These are phyloP conservation scores for Glycine soja DNA, from an alignment of 306 rosid species.

Conservation along the genomic window DNA sequence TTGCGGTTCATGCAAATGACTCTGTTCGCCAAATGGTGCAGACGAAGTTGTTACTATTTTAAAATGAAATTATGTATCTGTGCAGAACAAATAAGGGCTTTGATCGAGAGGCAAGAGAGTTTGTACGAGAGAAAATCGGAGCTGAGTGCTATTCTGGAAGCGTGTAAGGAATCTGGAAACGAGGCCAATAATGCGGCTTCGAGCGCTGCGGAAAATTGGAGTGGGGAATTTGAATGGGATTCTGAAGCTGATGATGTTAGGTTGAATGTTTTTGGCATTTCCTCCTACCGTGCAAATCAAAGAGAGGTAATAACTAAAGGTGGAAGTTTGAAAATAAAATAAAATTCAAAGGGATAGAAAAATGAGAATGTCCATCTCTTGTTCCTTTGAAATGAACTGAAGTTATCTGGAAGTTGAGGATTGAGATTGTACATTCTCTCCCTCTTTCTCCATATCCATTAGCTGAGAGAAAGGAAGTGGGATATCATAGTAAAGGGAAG, in stretches of 20 bases:
- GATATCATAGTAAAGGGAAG: constrained; percentile 15
- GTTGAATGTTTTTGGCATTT: constrained; percentile 86
- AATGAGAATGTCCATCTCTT: not conserved
- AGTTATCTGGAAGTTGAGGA: constrained; percentile 13
- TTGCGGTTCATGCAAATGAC: not conserved
- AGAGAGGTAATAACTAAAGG: constrained; percentile 65
- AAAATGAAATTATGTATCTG: not conserved
- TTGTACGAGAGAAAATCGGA: constrained; percentile 79
- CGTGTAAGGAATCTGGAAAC: constrained; percentile 60
- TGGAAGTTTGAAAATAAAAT: not conserved
- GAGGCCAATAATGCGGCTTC: constrained; percentile 52
- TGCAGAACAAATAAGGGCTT: constrained; percentile 69
- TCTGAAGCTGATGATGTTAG: constrained; percentile 77
- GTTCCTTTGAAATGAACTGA: constrained; percentile 34
- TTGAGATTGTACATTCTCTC: not conserved
- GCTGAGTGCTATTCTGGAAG: constrained; percentile 72
- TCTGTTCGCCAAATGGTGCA: not conserved
- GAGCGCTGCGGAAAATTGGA: constrained; percentile 71
- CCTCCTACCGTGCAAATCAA: constrained; percentile 87
- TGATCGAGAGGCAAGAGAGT: constrained; percentile 80
- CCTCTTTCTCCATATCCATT: constrained; percentile 9
- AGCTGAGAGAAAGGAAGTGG: constrained; percentile 11
- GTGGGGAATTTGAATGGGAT: constrained; percentile 84
- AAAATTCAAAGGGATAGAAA: not conserved
- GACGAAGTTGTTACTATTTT: not conserved